Percentiles rank a stretch among this genome's conserved stretches.
Evolutionary conservation across 2,329 filamentous ascomycete species (phyloP).

Genomic region (Didymella glomerata): DNA sequence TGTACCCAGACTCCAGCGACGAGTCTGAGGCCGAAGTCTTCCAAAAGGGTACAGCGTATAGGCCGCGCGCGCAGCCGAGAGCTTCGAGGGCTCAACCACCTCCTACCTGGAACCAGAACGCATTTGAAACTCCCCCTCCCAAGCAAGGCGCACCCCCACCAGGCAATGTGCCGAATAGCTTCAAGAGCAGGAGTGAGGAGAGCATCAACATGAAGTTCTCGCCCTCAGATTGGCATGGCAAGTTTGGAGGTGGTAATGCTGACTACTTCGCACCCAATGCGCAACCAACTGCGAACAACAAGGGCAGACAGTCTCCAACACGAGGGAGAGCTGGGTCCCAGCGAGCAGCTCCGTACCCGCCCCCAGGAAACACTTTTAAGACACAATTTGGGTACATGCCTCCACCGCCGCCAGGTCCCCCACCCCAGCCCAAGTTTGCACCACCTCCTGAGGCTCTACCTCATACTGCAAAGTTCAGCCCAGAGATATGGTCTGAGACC

Average conservation of each 20-base stretch:
- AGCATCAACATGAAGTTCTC: constrained; percentile 61
- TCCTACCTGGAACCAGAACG: constrained; percentile 28
- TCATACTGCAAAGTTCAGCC: constrained; percentile 52
- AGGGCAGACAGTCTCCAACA: constrained; percentile 44
- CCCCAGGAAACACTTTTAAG: constrained; percentile 14
- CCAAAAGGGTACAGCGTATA: constrained; percentile 22
- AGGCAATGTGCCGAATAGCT: constrained; percentile 36
- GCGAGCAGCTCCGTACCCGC: constrained; percentile 23
- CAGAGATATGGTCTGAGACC: constrained; percentile 54
- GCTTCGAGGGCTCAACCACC: constrained; percentile 24
- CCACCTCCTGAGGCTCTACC: constrained; percentile 30
- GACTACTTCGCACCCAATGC: constrained; percentile 55
- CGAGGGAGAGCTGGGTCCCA: constrained; percentile 39
- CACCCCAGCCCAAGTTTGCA: constrained; percentile 37
- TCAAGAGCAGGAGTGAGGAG: constrained; percentile 59
- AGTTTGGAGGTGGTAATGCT: constrained; percentile 53
- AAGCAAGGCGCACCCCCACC: constrained; percentile 27
- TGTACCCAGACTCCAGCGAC: constrained; percentile 44
- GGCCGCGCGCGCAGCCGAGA: constrained; percentile 26
- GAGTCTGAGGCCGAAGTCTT: constrained; percentile 36
- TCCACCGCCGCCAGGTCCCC: constrained; percentile 42
- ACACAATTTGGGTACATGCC: constrained; percentile 33
- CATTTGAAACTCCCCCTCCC: constrained; percentile 31
- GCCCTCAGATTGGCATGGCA: constrained; percentile 57
- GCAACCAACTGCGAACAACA: constrained; percentile 34